A percentile compares a stretch with the other conserved stretches of the same genome.
Conservation (phyloP, 2,329 filamentous ascomycete species). For the Paracamarosporium sp. region DNA sequence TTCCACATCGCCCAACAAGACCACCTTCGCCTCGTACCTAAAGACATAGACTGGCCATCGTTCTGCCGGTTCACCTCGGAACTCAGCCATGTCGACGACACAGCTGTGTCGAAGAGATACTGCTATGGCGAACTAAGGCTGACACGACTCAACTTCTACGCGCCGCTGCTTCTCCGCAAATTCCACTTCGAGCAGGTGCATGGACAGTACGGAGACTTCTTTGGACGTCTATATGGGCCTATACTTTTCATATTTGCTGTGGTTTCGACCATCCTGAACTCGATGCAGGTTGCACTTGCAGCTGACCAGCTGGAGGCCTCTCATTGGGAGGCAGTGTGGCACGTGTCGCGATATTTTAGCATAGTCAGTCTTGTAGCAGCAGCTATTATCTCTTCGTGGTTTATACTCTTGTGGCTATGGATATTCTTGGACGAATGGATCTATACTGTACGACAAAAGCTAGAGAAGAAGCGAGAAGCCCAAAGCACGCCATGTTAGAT, state of each 20-base stretch:
- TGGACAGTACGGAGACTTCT: conserved; percentile 2
- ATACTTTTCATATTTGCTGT: conserved; percentile 20
- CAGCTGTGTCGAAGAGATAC: conserved; percentile 46
- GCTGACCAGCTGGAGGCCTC: conserved; percentile 14
- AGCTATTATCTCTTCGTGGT: conserved; percentile 12
- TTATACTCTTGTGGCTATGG: no score
- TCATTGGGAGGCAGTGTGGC: conserved; percentile 12
- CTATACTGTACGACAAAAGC: no score
- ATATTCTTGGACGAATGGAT: no score
- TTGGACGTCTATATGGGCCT: conserved; percentile 17
- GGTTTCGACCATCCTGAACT: conserved; percentile 22
- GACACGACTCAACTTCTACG: conserved; percentile 52
- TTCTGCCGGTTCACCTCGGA: conserved; percentile 12
- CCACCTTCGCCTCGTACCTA: conserved; percentile 18
- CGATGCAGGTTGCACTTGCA: conserved; percentile 26
- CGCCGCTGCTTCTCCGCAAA: conserved; percentile 16
- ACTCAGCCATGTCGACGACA: conserved; percentile 27
- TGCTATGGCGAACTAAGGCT: conserved; percentile 54
- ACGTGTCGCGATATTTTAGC: conserved; percentile 17
- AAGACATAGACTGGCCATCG: conserved; percentile 22
- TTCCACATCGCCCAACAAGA: conserved; percentile 24
- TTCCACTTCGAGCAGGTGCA: not conserved
- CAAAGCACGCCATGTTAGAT: no score
- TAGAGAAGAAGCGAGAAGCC: no score
- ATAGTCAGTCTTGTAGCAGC: conserved; percentile 11